Base-by-base conservation (phyloP, 2,329 filamentous ascomycete species). In the Cladosporium colombiae region DNA sequence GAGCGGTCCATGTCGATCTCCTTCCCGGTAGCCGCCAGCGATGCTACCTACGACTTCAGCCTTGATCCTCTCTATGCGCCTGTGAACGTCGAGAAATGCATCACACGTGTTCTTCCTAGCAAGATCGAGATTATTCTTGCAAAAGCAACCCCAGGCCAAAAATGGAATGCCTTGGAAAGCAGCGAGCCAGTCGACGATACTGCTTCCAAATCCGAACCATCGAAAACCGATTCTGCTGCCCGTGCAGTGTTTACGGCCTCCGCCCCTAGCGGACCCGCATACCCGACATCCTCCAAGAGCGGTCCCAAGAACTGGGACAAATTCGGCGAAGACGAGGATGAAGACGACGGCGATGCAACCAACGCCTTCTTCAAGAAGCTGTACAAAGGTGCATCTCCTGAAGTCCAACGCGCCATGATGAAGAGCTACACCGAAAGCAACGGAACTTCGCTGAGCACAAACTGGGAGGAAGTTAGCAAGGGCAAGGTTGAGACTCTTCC, bases 371-470 rank as follows among this genome's bases (percentile, higher is more conserved):
- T 99, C 83, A 95, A 96, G 83, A 89, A 90, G 74, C 82, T 99
- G 1, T 98, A 94, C 80, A 88, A 90, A 68, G 83, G 82, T 40
- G 88, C 92, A 0, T 88, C 90, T 58, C 87, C 89, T 0, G 94
- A 99, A 72, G 91, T 92, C 66, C 88, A 88, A 75, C 88, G 93
- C 1, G 95, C 95, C 10, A 99, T 99, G 95, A 92, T 96, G 88
- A 99, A 99, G 86, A 96, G 92, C 75, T 98, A 92, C 74, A 84
- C 88, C 16, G 94, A 99, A 83, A 97, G 93, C 78, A 95, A 96
- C 71, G 95, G 95, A 5, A 99, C 95, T 0, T 86, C 91, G 2
- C 81, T 99, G 59, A 97, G 92, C 78, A 99, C 95, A 0, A 92
- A 94, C 76, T 99, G 95, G 95, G 79, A 81, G 11, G 91, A 96